These are phyloP conservation scores for Paramecium bursaria DNA, from an alignment of 73 alveolate species.

Conservation along the genomic window DNA sequence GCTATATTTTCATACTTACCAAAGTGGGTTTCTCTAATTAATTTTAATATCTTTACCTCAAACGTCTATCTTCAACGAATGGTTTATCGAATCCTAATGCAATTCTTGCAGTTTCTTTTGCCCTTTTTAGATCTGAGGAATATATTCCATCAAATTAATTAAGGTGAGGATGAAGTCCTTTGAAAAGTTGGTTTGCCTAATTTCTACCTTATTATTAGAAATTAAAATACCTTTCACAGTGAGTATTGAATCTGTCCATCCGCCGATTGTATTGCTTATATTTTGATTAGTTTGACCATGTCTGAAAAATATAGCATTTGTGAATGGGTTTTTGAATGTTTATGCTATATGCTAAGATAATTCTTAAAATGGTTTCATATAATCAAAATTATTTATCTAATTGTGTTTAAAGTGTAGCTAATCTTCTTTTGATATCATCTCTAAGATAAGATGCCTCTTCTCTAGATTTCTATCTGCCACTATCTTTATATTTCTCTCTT, in stretches of 20 bases:
- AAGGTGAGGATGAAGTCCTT: constrained; percentile 1
- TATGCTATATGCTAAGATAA: neutral
- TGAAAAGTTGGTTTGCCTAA: constrained; percentile 34
- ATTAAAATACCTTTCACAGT: constrained; percentile 59
- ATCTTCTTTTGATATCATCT: constrained; percentile 50
- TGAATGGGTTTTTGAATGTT: neutral
- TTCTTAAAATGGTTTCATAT: constrained; percentile 14
- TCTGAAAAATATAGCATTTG: constrained; percentile 54
- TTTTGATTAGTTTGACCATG: constrained; percentile 66
- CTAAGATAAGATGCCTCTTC: constrained; percentile 41
- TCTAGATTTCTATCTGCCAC: no score
- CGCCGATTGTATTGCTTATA: constrained; percentile 43
- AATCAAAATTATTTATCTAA: constrained; percentile 17
- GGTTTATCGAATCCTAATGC: constrained; percentile 52
- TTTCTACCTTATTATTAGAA: constrained; percentile 48
- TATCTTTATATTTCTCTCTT: no score
- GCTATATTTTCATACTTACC: constrained; percentile 65
- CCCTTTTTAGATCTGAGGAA: constrained; percentile 64
- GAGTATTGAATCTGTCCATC: constrained; percentile 70
- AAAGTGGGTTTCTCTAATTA: constrained; percentile 57
- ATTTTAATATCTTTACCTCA: constrained; percentile 26
- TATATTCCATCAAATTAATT: constrained; percentile 31
- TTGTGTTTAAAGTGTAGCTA: constrained; percentile 36
- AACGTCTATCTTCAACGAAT: neutral
- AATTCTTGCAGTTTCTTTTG: constrained; percentile 67